Percentiles rank a stretch among this genome's conserved stretches.
phyloP scores from a whole-genome alignment of 306 rosid species.

The Trifolium repens region DNA sequence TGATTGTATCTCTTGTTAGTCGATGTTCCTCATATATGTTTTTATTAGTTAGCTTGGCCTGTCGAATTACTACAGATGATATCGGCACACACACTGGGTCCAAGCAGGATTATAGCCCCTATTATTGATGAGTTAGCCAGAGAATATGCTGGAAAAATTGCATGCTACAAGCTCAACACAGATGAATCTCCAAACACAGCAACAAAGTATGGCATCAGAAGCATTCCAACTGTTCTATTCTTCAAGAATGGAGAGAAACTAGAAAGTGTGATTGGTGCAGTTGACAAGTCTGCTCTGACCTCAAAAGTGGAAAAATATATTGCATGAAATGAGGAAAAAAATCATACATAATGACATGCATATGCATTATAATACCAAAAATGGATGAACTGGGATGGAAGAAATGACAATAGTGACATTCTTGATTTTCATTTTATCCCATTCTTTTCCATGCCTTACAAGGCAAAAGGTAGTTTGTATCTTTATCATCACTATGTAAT shows the following conservation, averaged over 20 bases:
- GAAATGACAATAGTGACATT: conserved; percentile 21
- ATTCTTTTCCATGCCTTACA: conserved; percentile 38
- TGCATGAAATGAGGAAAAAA: conserved; percentile 36
- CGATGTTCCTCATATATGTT: too few species aligned
- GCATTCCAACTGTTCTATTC: conserved; percentile 93
- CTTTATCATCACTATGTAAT: conserved; percentile 34
- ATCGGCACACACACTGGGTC: conserved; percentile 46
- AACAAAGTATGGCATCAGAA: conserved; percentile 82
- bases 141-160: conserved; percentile 77
- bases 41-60: too few species aligned
- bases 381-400: conserved; percentile 29
- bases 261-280: conserved; percentile 89
- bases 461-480: conserved; percentile 29
- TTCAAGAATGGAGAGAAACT: conserved; percentile 90
- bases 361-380: conserved; percentile 10
- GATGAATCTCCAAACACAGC: conserved; percentile 78
- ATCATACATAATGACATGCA: neutral
- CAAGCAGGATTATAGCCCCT: conserved; percentile 86
- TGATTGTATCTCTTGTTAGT: too few species aligned
- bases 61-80: too few species aligned
- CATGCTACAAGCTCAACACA: conserved; percentile 79
- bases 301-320: conserved; percentile 70
- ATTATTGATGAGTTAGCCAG: conserved; percentile 76
- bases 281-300: conserved; percentile 82
- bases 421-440: conserved; percentile 35